These are phyloP conservation scores for Nakaseomyces delphensis DNA, from an alignment of 1,139 yeast genomes.

Conservation along the genomic window DNA sequence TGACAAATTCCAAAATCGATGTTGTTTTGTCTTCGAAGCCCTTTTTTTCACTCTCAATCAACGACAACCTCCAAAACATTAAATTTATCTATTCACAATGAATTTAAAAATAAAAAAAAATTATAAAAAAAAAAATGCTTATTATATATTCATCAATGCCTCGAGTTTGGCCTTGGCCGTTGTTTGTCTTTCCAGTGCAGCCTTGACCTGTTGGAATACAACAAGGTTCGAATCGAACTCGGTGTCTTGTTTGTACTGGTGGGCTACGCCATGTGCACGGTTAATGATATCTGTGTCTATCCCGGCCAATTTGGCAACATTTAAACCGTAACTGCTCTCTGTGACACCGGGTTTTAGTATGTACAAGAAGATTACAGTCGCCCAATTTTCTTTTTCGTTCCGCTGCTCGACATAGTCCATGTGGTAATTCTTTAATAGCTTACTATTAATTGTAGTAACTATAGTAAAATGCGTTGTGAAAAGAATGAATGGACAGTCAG, in stretches of 20 bases:
- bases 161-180: slow-evolving; percentile 9
- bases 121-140: too few relatives aligned
- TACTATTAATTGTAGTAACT: slow-evolving; percentile 41
- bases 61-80: too few relatives aligned
- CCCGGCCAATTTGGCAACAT: slow-evolving; percentile 67
- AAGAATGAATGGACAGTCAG: slow-evolving; percentile 48
- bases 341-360: slow-evolving; percentile 52
- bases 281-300: slow-evolving; percentile 44
- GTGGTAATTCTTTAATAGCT: slow-evolving; percentile 51
- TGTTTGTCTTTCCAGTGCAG: neutral
- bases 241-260: slow-evolving; percentile 33
- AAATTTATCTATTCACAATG: too few relatives aligned
- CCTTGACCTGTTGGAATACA: neutral
- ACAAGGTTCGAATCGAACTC: slow-evolving; percentile 9
- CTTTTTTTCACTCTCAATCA: too few relatives aligned
- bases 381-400: slow-evolving; percentile 32
- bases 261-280: slow-evolving; percentile 43
- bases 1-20: too few relatives aligned
- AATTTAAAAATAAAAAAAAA: too few relatives aligned
- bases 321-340: slow-evolving; percentile 63
- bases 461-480: slow-evolving; percentile 89
- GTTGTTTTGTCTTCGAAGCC: too few relatives aligned
- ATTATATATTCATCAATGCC: slow-evolving; percentile 8
- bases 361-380: slow-evolving; percentile 50
- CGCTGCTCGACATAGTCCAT: slow-evolving; percentile 58